Evolutionary conservation across 2,329 filamentous ascomycete genomes (phyloP), one percentile per base, ranked within the genome.

Genomic region (Pseudophaeomoniella oleicola): DNA sequence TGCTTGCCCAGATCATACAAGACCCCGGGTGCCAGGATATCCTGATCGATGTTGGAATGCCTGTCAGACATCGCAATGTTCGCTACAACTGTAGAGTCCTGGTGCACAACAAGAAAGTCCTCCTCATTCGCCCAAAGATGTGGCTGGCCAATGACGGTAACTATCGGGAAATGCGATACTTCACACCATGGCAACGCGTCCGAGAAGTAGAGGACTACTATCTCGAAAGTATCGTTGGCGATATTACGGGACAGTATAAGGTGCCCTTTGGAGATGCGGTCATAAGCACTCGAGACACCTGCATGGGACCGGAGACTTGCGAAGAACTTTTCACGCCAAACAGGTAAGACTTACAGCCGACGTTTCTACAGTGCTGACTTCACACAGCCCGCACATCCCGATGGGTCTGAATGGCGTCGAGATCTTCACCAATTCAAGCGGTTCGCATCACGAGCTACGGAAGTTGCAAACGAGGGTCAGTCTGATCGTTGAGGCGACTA

Each of bases 71-170:
- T 51, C 58, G 71, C 30, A 74, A 75, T 47, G 62, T 71, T 36
- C 63, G 69, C 37, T 82, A 75, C 58, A 83, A 81, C 52, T 74
- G 72, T 45, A 64, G 80, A 16, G 63, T 79, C n/a, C 68, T 82
- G 42, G 63, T 64, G 41, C 64, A 75, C 35, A 71, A 86, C 45
- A 69, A 72, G 35, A 74, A 77, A 56, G 76, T 87, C 14, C 57
- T 86, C 13, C 63, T 79, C 40, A 78, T 90, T 39, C 65, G 81
- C 19, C 80, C 80, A 0, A 86, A 85, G 56, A 64, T 82, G 43
- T 76, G 66, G 47, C 66, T 86, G 4, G 78, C 78, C 34, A 78
- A 81, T 41, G 77, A 83, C 53, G 80, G 79, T 2, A 81, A 75
- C 45, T 77, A 72, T 50, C 56, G 70, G 17, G 74, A 78, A 49